Percentiles rank a stretch among this genome's conserved stretches.
Evolutionary conservation across 1,284 basidiomycete genomes (phyloP).

Genomic region (Puccinia polysora): DNA sequence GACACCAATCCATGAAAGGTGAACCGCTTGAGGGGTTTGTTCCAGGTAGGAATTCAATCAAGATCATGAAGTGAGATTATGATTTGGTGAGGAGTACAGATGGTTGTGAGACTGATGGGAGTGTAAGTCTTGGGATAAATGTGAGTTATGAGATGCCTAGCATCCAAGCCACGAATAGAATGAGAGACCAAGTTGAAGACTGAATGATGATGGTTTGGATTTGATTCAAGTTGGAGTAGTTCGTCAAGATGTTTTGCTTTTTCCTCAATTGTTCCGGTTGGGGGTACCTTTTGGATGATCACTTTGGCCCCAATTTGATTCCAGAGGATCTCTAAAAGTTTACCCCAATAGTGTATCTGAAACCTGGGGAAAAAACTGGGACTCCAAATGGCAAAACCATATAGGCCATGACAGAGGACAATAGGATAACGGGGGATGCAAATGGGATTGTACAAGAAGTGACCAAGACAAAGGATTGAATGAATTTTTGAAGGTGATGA

Average conservation of each 20-base stretch:
- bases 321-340: constrained; percentile 74
- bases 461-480: constrained; percentile 12
- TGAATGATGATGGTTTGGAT: constrained; percentile 57
- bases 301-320: constrained; percentile 84
- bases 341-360: constrained; percentile 91
- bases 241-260: constrained; percentile 74
- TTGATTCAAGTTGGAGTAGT: constrained; percentile 64
- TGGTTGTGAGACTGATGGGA: constrained; percentile 79
- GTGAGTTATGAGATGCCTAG: constrained; percentile 80
- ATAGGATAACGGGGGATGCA: constrained; percentile 79
- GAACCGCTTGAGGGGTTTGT: too few species aligned
- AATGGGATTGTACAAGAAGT: constrained; percentile 56
- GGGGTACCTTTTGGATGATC: constrained; percentile 88
- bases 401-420: constrained; percentile 86
- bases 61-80: too few species aligned
- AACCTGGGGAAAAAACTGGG: constrained; percentile 59
- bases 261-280: constrained; percentile 82
- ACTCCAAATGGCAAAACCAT: constrained; percentile 57
- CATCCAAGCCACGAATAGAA: constrained; percentile 95
- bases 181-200: constrained; percentile 85
- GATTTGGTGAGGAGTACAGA: constrained; percentile 95
- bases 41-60: too few species aligned
- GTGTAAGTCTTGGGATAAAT: constrained; percentile 75
- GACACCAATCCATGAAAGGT: too few species aligned
- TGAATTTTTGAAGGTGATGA: not conserved